Evolutionary conservation across 306 rosid species (phyloP).

Genomic region (Fragaria ananassa): DNA sequence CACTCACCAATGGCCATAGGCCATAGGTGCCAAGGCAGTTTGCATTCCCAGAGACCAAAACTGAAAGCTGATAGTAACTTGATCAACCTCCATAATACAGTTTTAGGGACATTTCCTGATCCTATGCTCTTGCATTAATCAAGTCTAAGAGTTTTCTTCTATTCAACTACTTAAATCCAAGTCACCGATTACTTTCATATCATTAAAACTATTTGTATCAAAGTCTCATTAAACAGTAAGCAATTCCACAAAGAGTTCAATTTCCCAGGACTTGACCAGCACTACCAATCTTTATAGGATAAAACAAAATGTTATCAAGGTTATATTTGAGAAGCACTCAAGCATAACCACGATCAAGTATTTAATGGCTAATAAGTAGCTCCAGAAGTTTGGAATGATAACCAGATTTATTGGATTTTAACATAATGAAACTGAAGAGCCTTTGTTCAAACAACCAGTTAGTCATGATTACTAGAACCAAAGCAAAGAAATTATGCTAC

Average conservation of each 20-base stretch:
- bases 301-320: background rate
- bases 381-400: background rate
- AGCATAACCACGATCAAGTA: background rate
- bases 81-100: background rate
- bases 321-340: background rate
- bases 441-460: background rate
- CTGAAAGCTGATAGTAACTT: background rate
- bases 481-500: background rate
- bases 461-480: background rate
- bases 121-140: background rate
- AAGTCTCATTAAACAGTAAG: background rate
- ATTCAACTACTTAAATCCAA: background rate
- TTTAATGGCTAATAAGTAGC: background rate
- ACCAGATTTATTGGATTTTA: background rate
- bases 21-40: background rate
- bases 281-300: background rate
- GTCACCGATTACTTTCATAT: background rate
- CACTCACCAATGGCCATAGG: background rate
- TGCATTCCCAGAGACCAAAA: background rate
- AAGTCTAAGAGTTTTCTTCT: background rate
- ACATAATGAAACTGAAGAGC: conserved; percentile 1
- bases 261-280: background rate
- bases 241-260: background rate
- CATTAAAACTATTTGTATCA: background rate
- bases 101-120: background rate